Conservation (phyloP, 73 alveolate species). For the Paramecium sexaurelia region DNA sequence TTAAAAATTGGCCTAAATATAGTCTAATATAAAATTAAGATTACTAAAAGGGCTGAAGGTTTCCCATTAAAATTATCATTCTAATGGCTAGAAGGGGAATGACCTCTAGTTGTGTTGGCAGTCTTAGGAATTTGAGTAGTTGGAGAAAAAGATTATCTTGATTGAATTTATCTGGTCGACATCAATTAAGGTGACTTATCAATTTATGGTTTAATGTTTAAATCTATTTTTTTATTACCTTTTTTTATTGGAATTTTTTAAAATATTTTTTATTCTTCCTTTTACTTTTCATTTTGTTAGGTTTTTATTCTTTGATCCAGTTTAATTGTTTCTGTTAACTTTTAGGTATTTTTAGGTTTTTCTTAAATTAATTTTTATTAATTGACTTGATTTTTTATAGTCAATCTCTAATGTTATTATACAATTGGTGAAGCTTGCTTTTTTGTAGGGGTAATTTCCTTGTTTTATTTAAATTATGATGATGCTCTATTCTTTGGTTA, state of each 20-base stretch:
- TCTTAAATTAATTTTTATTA: background rate
- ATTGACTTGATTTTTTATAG: background rate
- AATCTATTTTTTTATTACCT: background rate
- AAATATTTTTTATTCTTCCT: background rate
- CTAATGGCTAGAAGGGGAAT: background rate
- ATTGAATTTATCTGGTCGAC: background rate
- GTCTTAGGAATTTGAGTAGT: background rate
- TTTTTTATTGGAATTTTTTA: background rate
- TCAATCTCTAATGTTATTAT: background rate
- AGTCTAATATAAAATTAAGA: background rate
- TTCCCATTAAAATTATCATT: background rate
- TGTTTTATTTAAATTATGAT: background rate
- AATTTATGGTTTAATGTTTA: background rate
- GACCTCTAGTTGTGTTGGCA: background rate
- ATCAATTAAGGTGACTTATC: background rate
- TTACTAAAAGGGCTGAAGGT: background rate
- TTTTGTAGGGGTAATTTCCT: background rate
- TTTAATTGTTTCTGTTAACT: background rate
- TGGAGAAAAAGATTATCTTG: background rate
- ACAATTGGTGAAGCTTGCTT: background rate
- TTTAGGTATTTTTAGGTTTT: background rate
- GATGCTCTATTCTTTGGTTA: background rate
- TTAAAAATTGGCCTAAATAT: background rate
- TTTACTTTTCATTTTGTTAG: background rate
- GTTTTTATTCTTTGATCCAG: background rate